Base-by-base conservation (phyloP, 176 grass and related monocot species). In the Dactylis glomerata region DNA sequence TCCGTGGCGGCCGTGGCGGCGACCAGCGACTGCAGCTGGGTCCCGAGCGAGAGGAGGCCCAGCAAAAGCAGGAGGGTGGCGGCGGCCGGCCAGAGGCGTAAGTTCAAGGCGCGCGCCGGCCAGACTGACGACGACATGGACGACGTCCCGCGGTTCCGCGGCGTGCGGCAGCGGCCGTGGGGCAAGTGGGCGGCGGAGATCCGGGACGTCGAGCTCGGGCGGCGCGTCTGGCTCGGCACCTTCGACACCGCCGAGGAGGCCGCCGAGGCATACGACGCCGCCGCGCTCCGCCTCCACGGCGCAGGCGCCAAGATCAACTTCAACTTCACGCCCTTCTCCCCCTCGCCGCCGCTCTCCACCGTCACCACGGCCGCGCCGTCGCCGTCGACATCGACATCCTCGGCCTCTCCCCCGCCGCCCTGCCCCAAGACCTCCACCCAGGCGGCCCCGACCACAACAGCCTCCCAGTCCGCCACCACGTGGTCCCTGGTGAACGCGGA, bases 151-250 rank as follows among this genome's bases (percentile, higher is more conserved):
- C 89, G 31, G 15, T 91, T 91, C 84, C 81, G 95, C 33, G 95
- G 95, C 80, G 92, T 97, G 79, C 78, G 95, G 57, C 86, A 81
- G 79, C 81, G 95, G n/a, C 92, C 92, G 11, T 97, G 95, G 95
- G 95, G 95, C 2, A 97, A 95, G 81, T 97, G 92, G 92, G 92
- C 92, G 8, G 90, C 92, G 92, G 95, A 97, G 79, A 97, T 97
- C 52, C 88, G 95, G 0, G 95, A 97, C 84, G 88, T 87, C 83
- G 82, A 91, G 27, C 45, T 86, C 89, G 89, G 94, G 38, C 20
- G 94, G 68, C 89, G 92, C 49, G 84, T 94, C 58, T 94, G 92
- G 92, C 92, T 94, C 81, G 92, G 92, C 64, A 94, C 92, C 84
- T 94, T 94, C 84, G 89, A 94, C 86, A 94, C 86, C 47, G 92